These are phyloP conservation scores for Salvia hispanica DNA, from an alignment of 257 asterid species.

Conservation along the genomic window DNA sequence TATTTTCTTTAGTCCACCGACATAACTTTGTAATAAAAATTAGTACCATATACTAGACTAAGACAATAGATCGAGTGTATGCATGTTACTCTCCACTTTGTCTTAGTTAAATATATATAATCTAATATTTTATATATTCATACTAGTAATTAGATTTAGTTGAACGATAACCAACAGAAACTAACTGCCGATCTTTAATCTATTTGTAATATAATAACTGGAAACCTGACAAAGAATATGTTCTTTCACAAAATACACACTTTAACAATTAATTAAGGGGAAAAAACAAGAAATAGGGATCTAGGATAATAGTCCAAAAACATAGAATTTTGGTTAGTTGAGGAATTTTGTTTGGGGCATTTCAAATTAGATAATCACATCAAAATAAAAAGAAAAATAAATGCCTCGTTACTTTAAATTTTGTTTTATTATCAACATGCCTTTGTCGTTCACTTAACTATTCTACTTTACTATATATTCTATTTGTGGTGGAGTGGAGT, in stretches of 20 bases:
- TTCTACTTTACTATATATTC: background rate
- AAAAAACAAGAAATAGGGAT: slow-evolving; percentile 31
- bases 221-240: slow-evolving; percentile 48
- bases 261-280: background rate
- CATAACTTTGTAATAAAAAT: too few species aligned
- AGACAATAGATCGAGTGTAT: background rate
- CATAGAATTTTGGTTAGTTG: slow-evolving; percentile 11
- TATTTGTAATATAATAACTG: slow-evolving; percentile 19
- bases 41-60: background rate
- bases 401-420: slow-evolving; percentile 27
- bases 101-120: background rate
- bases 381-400: background rate
- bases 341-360: background rate
- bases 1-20: too few species aligned
- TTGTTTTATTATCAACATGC: slow-evolving; percentile 24
- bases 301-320: slow-evolving; percentile 36
- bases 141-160: background rate
- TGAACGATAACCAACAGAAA: slow-evolving; percentile 16
- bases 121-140: background rate
- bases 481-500: background rate
- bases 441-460: background rate
- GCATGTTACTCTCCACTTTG: slow-evolving; percentile 55
- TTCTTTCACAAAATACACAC: slow-evolving; percentile 8
- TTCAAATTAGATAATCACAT: too few species aligned
- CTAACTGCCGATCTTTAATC: slow-evolving; percentile 36